phyloP scores from a whole-genome alignment of 192 early-diverging fungal genomes.

The Umbelopsis vinacea region DNA sequence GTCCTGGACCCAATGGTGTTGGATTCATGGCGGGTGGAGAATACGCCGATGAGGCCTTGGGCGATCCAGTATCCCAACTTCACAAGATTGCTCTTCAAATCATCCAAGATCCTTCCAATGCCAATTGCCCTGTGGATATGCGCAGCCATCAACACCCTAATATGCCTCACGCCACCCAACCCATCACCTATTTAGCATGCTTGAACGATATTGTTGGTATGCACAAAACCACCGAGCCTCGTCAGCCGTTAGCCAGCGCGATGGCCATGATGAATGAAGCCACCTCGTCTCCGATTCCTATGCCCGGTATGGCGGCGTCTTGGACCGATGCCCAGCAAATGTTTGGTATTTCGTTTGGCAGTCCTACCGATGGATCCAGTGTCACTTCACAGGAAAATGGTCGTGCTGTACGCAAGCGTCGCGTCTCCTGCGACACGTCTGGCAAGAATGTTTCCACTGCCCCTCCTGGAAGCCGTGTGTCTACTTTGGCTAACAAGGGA shows the following conservation, averaged over 20 bases:
- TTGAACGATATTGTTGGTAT: conserved; percentile 79
- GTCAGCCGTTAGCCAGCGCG: conserved; percentile 43
- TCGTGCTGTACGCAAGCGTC: conserved; percentile 39
- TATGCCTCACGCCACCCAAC: conserved; percentile 43
- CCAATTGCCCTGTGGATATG: conserved; percentile 12
- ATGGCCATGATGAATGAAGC: conserved; percentile 9
- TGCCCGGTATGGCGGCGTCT: conserved; percentile 14
- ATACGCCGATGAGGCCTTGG: conserved; percentile 58
- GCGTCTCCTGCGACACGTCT: conserved; percentile 34
- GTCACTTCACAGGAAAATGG: conserved; percentile 29
- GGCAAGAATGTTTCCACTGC: neutral
- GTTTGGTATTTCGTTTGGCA: conserved; percentile 22
- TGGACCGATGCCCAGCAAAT: conserved; percentile 20
- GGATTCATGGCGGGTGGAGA: conserved; percentile 40
- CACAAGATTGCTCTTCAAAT: conserved; percentile 93
- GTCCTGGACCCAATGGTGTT: neutral
- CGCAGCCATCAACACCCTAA: conserved; percentile 18
- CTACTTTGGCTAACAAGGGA: conserved; percentile 12
- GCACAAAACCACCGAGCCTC: conserved; percentile 60
- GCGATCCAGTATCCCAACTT: conserved; percentile 87
- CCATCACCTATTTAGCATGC: conserved; percentile 72
- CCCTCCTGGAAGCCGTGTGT: conserved; percentile 6
- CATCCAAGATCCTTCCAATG: conserved; percentile 49
- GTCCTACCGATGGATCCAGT: conserved; percentile 16
- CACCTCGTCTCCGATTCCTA: neutral